Evolutionary conservation across 1,284 basidiomycete genomes (phyloP), one percentile per base, ranked within the genome.

Genomic region (Cryptococcus amylolentus): DNA sequence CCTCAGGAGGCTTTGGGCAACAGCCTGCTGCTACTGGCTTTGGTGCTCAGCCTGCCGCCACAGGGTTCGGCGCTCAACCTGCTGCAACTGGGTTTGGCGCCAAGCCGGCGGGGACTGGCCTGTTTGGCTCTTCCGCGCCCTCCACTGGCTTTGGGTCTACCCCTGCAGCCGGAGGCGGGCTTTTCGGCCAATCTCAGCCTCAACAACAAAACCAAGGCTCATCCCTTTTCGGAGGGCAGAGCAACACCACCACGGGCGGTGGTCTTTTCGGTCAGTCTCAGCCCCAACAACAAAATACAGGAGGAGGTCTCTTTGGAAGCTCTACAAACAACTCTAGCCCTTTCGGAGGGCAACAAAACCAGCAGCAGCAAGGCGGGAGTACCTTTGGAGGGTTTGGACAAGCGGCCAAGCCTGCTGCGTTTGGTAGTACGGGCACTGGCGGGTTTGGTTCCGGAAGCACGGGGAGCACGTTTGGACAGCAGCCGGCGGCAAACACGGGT

Each of bases 101-200:
- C 55, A 54, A 64, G 13, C 58, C 54, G 13, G 45, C 42, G 38
- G 56, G 73, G 40, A 68, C 73, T 53, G 58, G 67, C 26, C 54
- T 78, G 18, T 78, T 78, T 58, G 75, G 76, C 14, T 49, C 51
- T 4, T 56, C 55, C 66, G 67, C 55, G 60, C 76, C 66, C 12
- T 27, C 61, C 1, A 58, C 65, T 1, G 59, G 63, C 38, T 71
- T 70, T 44, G 69, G 69, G 6, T 38, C 55, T 8, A 60, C 53
- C 38, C 67, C 71, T 23, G 50, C 46, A 18, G 56, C 53, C 66
- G 61, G 58, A 40, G 61, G 61, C 44, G 58, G 59, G 48, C 58
- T 71, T 57, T 82, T 84, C 58, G 83, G 83, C 26, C 78, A 79
- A 61, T 63, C 69, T 27, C 77, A 78, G 52, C 66, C 68, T 44